These are phyloP conservation scores for Teratosphaeria destructans DNA, from an alignment of 2,329 filamentous ascomycete species.

Conservation along the genomic window DNA sequence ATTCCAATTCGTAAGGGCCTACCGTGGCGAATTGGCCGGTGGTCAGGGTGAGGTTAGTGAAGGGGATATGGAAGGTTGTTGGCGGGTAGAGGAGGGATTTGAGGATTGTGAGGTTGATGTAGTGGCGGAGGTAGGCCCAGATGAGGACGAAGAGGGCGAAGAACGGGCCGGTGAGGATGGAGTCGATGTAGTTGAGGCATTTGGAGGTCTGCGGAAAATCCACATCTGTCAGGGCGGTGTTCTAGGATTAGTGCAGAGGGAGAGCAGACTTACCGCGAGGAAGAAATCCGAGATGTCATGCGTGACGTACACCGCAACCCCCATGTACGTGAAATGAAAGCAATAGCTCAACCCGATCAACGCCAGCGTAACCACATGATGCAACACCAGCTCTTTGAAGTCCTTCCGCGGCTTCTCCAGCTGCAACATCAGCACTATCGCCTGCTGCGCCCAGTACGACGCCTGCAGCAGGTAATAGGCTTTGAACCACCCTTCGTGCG, in stretches of 20 bases:
- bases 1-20: constrained; percentile 65
- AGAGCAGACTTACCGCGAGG: constrained; percentile 57
- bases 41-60: not conserved
- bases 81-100: constrained; percentile 55
- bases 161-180: constrained; percentile 67
- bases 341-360: constrained; percentile 82
- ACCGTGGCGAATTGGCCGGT: constrained; percentile 55
- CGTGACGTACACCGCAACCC: constrained; percentile 84
- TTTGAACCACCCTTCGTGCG: constrained; percentile 74
- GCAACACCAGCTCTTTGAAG: constrained; percentile 83
- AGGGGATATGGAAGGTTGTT: constrained; percentile 1
- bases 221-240: not conserved
- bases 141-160: constrained; percentile 70
- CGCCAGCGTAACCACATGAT: constrained; percentile 79
- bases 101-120: constrained; percentile 68
- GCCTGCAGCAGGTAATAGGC: constrained; percentile 93
- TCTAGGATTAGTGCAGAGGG: no score
- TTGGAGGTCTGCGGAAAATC: constrained; percentile 60
- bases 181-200: constrained; percentile 81
- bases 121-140: constrained; percentile 88
- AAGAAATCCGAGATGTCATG: constrained; percentile 95
- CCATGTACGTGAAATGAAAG: constrained; percentile 96
- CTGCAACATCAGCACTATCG: constrained; percentile 73
- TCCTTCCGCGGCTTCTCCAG: constrained; percentile 92
- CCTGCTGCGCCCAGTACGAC: constrained; percentile 92